A percentile compares a stretch with the other conserved stretches of the same genome.
Conservation (phyloP, 1,284 basidiomycete species). For the Marasmius tenuissimus region DNA sequence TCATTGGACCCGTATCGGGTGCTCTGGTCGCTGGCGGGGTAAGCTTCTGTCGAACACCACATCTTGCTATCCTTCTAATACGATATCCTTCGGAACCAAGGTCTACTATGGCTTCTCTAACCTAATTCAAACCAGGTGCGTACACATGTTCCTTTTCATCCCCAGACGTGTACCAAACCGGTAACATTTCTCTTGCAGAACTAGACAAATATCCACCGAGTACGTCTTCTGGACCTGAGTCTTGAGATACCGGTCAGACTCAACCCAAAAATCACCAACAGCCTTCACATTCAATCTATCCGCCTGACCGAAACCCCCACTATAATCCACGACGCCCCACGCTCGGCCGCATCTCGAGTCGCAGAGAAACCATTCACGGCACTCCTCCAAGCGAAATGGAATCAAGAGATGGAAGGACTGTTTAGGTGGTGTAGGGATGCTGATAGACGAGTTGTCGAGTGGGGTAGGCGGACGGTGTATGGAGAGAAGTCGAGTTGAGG, state of each 20-base stretch:
- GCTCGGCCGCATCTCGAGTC: conserved; percentile 50
- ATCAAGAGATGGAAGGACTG: conserved; percentile 43
- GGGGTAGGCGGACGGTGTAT: conserved; percentile 34
- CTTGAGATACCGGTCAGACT: not conserved
- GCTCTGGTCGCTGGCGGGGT: conserved; percentile 59
- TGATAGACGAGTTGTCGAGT: conserved; percentile 41
- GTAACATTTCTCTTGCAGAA: conserved; percentile 32
- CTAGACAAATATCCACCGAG: conserved; percentile 50
- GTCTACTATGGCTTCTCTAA: conserved; percentile 64
- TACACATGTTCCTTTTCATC: not conserved
- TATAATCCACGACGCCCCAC: conserved; percentile 38
- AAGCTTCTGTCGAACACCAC: conserved; percentile 18
- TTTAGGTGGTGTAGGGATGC: conserved; percentile 40
- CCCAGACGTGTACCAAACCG: conserved; percentile 1
- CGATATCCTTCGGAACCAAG: conserved; percentile 25
- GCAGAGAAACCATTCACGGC: conserved; percentile 40
- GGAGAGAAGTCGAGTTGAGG: not conserved
- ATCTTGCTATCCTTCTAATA: not conserved
- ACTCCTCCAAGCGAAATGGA: conserved; percentile 51
- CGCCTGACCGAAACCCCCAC: conserved; percentile 47
- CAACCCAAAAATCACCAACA: conserved; percentile 20
- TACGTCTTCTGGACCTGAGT: conserved; percentile 26
- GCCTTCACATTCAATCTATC: conserved; percentile 46
- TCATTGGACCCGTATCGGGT: conserved; percentile 57
- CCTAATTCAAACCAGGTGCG: conserved; percentile 51